Conservation (phyloP, 202 grass and related monocot species). For the Musa balbisiana region DNA sequence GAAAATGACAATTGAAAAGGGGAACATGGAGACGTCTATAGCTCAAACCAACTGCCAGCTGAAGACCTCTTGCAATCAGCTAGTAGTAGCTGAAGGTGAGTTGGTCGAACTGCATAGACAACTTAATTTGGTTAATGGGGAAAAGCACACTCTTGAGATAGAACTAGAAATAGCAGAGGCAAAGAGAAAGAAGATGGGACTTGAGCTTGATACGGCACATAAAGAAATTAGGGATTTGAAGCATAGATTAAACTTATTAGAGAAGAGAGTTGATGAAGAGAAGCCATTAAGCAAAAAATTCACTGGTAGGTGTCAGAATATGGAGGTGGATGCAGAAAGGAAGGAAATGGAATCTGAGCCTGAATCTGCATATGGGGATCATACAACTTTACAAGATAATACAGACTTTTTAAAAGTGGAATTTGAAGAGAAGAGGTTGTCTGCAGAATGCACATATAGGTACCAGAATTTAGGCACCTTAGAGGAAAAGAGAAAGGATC, state of each 20-base stretch:
- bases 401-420: not conserved
- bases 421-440: constrained; percentile 10
- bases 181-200: constrained; percentile 42
- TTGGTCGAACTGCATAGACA: constrained; percentile 49
- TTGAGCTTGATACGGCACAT: constrained; percentile 38
- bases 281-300: constrained; percentile 46
- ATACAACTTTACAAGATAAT: not conserved
- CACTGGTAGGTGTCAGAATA: constrained; percentile 24
- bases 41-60: constrained; percentile 49
- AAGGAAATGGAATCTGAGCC: constrained; percentile 1
- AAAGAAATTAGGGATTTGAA: constrained; percentile 34
- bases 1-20: constrained; percentile 37
- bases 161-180: constrained; percentile 40
- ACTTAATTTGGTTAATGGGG: constrained; percentile 48
- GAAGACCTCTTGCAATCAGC: constrained; percentile 33
- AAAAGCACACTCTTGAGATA: constrained; percentile 35
- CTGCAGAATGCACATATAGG: constrained; percentile 12
- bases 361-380: not conserved
- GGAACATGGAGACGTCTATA: constrained; percentile 24
- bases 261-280: constrained; percentile 40
- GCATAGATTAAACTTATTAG: constrained; percentile 33
- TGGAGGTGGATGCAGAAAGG: constrained; percentile 19
- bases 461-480: constrained; percentile 35
- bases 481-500: constrained; percentile 40
- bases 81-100: constrained; percentile 45